Base-by-base conservation (phyloP, 1,139 yeast species). In the Geotrichum candidum region DNA sequence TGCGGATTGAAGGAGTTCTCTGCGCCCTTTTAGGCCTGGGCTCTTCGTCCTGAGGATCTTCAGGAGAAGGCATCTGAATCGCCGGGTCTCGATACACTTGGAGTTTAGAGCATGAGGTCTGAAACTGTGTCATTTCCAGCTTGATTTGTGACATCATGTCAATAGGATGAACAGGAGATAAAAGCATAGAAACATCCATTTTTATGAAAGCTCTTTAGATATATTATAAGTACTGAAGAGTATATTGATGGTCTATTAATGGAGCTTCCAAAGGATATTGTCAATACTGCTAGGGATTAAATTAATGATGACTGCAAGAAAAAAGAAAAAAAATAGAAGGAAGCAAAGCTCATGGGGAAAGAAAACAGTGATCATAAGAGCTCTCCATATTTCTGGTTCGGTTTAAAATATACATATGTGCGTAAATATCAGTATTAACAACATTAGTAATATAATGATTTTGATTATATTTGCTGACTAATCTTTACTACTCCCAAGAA, bases 1-100 rank as follows among this genome's bases (percentile, higher is more conserved):
- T 69, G 13, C 66, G 66, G 23, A 60, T 38, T 10, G 60, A 60
- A 29, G 60, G 56, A 11, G 59, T 53, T 41, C 46, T 60, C 27
- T 48, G 54, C 5, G 59, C 62, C 54, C 56, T 60, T 35, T 27
- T 22, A 2, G 51, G 18, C 13, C 41, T 54, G 7, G 25, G 1
- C 7, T 31, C 52, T 5, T 46, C 53, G 15, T 53, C 31, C 15
- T 41, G 23, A 41, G 10, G 18, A n/a, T 2, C 10, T 1, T 41
- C 48, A 41, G 4, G 23, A 15, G 18, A 41, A 41, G 48, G 48
- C 48, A 41, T 4, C 22, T 41, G 48, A 41, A 10, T 41, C 22
- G 3, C 48, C 48, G 48, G 48, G 10, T 41, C 48, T 41, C 48
- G 18, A 15, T 41, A 41, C 48, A 41, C 48, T 15, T 41, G 48